Evolutionary conservation across 805 yeast species (phyloP).

Genomic region (Metschnikowia proteae): DNA sequence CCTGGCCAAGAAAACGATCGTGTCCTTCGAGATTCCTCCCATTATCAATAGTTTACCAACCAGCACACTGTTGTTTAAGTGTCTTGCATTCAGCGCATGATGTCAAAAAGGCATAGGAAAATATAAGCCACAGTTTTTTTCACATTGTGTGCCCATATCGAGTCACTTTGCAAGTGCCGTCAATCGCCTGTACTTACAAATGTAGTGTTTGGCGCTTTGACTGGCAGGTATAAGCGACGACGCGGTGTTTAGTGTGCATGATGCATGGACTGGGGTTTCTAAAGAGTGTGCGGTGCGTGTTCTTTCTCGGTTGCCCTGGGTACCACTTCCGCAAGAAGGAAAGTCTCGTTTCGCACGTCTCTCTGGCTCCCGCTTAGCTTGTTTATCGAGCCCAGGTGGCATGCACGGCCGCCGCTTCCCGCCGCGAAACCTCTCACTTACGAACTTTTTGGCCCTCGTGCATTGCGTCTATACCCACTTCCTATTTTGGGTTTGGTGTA

Average conservation of each 20-base stretch:
- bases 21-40: too few relatives aligned
- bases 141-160: background rate
- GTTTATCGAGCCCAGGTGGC: background rate
- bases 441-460: background rate
- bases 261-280: background rate
- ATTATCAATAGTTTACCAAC: too few relatives aligned
- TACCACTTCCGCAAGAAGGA: background rate
- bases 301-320: constrained; percentile 1
- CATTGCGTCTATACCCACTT: constrained; percentile 3
- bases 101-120: too few relatives aligned
- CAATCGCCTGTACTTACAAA: background rate
- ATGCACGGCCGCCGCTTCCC: constrained; percentile 3
- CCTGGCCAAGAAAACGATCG: too few relatives aligned
- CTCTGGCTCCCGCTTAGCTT: background rate
- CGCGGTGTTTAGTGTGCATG: background rate
- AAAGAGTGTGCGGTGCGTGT: background rate
- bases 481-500: constrained; percentile 2
- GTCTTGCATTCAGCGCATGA: too few relatives aligned
- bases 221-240: background rate
- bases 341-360: background rate
- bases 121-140: too few relatives aligned
- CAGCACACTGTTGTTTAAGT: too few relatives aligned
- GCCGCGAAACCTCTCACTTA: constrained; percentile 1
- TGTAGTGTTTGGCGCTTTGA: background rate
- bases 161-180: background rate